phyloP scores from a whole-genome alignment of 257 asterid species.

The Fraxinus excelsior region DNA sequence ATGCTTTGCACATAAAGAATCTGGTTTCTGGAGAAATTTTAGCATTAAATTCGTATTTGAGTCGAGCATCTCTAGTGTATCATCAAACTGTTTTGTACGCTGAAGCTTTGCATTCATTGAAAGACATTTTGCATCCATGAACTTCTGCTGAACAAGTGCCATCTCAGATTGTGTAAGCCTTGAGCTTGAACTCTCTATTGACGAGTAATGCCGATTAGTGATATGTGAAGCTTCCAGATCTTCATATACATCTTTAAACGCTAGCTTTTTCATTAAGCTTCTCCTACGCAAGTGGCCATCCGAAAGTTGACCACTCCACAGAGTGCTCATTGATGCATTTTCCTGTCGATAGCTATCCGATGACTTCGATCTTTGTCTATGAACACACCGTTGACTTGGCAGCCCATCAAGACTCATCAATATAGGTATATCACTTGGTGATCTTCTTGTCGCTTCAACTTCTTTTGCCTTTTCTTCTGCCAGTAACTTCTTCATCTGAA shows the following conservation, averaged over 20 bases:
- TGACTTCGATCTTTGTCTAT: slow-evolving; percentile 50
- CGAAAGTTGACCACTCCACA: slow-evolving; percentile 30
- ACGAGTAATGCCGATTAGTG: slow-evolving; percentile 57
- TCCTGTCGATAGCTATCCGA: slow-evolving; percentile 46
- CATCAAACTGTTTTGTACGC: slow-evolving; percentile 50
- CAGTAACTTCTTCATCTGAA: slow-evolving; percentile 69
- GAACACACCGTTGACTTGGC: slow-evolving; percentile 59
- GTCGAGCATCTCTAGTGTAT: slow-evolving; percentile 53
- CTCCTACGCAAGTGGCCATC: slow-evolving; percentile 40
- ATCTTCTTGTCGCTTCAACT: slow-evolving; percentile 54
- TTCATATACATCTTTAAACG: slow-evolving; percentile 78
- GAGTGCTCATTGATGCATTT: slow-evolving; percentile 29
- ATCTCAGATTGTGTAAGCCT: slow-evolving; percentile 53
- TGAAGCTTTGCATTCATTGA: slow-evolving; percentile 49
- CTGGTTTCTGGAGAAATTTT: slow-evolving; percentile 53
- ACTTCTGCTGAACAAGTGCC: slow-evolving; percentile 58
- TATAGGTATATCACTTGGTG: slow-evolving; percentile 69
- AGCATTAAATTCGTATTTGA: slow-evolving; percentile 49
- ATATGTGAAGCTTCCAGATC: slow-evolving; percentile 85
- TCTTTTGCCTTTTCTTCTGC: slow-evolving; percentile 79
- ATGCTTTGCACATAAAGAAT: slow-evolving; percentile 48
- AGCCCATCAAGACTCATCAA: slow-evolving; percentile 87
- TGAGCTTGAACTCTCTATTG: slow-evolving; percentile 61
- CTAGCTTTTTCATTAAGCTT: slow-evolving; percentile 57
- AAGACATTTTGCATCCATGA: slow-evolving; percentile 49